Conservation (phyloP, 805 yeast species). For the Hanseniaspora jakobsenii region DNA sequence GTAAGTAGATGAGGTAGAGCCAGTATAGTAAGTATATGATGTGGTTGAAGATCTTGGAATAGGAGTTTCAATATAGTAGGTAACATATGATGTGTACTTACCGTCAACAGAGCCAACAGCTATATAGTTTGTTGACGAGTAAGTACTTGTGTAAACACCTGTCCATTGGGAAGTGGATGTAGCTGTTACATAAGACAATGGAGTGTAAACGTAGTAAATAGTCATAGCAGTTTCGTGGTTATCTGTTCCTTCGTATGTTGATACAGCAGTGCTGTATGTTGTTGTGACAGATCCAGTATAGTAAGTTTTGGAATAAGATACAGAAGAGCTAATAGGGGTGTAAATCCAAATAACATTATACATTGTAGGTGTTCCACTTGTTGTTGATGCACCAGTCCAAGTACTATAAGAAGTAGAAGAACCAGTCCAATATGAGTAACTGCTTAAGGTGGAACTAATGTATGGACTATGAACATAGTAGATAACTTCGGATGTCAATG, state of each 20-base stretch:
- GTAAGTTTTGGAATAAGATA: slow-evolving; percentile 1
- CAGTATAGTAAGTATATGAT: slow-evolving; percentile 7
- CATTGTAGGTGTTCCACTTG: background rate
- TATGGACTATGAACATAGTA: slow-evolving; percentile 11
- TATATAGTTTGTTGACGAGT: slow-evolving; percentile 12
- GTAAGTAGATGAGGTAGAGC: slow-evolving; percentile 11
- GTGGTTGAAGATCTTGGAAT: slow-evolving; percentile 4
- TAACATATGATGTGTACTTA: slow-evolving; percentile 15
- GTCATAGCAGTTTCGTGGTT: slow-evolving; percentile 18
- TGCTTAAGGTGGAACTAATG: background rate
- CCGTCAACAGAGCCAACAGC: slow-evolving; percentile 17
- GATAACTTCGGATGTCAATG: slow-evolving; percentile 7
- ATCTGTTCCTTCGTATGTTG: slow-evolving; percentile 16
- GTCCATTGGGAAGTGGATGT: slow-evolving; percentile 15
- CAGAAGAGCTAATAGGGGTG: slow-evolving; percentile 14
- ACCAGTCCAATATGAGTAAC: slow-evolving; percentile 5
- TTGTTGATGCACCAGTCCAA: slow-evolving; percentile 3
- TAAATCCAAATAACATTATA: slow-evolving; percentile 15
- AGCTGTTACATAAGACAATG: slow-evolving; percentile 7
- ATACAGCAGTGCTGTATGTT: slow-evolving; percentile 10
- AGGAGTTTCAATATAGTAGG: slow-evolving; percentile 19
- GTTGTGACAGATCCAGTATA: slow-evolving; percentile 13
- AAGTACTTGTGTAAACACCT: slow-evolving; percentile 15
- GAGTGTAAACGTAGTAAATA: slow-evolving; percentile 18
- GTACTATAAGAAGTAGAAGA: slow-evolving; percentile 2